Evolutionary conservation across 257 asterid species (phyloP).

Genomic region (Nicotiana knightiana): DNA sequence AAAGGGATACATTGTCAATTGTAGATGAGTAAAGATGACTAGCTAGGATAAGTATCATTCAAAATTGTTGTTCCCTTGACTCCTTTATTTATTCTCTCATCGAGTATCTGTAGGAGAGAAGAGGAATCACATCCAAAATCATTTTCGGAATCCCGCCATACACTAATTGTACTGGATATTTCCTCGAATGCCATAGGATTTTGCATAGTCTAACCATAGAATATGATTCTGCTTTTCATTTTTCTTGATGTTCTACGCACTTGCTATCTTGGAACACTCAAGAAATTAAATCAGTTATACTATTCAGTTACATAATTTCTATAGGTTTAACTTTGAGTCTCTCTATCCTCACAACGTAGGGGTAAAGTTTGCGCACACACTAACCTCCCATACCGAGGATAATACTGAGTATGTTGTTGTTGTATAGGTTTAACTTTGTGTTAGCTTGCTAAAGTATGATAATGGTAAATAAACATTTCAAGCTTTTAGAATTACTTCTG

Average conservation of each 20-base stretch:
- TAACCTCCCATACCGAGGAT: too few species aligned
- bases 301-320: background rate
- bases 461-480: background rate
- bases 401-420: too few species aligned
- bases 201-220: background rate
- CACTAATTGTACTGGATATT: background rate
- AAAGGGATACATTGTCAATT: background rate
- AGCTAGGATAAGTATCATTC: background rate
- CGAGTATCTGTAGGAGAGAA: background rate
- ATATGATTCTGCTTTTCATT: background rate
- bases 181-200: background rate
- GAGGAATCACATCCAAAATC: background rate
- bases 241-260: background rate
- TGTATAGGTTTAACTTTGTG: background rate
- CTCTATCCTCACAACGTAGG: too few species aligned
- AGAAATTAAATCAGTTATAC: background rate
- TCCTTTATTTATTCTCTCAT: background rate
- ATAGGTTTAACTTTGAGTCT: background rate
- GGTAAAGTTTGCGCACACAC: too few species aligned
- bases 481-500: background rate
- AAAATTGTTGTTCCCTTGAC: background rate
- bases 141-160: background rate
- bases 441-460: background rate
- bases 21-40: background rate
- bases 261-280: background rate